Evolutionary conservation across 331 rosid species (phyloP).

Genomic region (Malus hybrid): DNA sequence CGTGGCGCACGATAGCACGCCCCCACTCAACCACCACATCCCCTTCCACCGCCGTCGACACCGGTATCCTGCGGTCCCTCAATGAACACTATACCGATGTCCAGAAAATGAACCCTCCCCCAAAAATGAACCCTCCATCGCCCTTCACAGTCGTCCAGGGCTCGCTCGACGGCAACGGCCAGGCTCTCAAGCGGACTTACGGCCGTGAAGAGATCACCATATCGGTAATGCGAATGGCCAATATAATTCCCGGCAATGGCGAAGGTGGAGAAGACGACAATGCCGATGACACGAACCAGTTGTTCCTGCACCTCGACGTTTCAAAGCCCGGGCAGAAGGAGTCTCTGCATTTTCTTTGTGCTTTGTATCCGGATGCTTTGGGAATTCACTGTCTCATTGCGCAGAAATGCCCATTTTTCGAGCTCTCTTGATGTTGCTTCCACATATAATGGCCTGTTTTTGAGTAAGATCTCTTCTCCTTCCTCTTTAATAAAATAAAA

Average conservation of each 20-base stretch:
- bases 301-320: constrained; percentile 71
- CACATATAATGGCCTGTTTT: constrained; percentile 56
- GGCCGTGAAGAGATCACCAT: constrained; percentile 62
- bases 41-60: constrained; percentile 43
- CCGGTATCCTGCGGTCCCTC: constrained; percentile 75
- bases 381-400: constrained; percentile 89
- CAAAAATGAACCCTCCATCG: constrained; percentile 72
- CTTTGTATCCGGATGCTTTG: constrained; percentile 73
- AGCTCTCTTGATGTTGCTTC: constrained; percentile 34
- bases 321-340: constrained; percentile 57
- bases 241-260: constrained; percentile 19
- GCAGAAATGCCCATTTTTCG: constrained; percentile 34
- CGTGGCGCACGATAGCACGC: constrained; percentile 12
- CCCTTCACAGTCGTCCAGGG: constrained; percentile 66
- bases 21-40: constrained; percentile 24
- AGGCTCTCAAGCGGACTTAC: constrained; percentile 55
- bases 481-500: background rate
- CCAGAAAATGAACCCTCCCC: constrained; percentile 77
- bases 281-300: constrained; percentile 46
- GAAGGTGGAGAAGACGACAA: constrained; percentile 30
- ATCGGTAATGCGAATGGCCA: constrained; percentile 56
- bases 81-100: constrained; percentile 83
- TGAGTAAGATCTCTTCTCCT: constrained; percentile 33
- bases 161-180: constrained; percentile 60
- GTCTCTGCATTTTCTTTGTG: constrained; percentile 66